phyloP scores from a whole-genome alignment of 495 filamentous ascomycete species.

The Penicillium psychrofluorescens region DNA sequence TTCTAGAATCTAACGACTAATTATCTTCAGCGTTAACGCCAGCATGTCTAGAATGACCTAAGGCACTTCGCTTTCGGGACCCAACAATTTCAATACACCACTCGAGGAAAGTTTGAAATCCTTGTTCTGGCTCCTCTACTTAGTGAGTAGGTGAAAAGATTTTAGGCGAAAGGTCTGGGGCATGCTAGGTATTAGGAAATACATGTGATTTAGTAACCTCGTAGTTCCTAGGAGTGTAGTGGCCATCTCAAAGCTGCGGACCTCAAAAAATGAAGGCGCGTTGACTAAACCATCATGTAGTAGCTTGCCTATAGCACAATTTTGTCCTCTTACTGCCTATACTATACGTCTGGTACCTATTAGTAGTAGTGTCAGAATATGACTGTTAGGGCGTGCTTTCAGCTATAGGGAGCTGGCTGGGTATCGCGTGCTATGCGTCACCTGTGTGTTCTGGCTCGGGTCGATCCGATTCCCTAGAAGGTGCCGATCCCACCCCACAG shows the following conservation, averaged over 20 bases:
- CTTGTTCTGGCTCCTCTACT: background rate
- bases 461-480: background rate
- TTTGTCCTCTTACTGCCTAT: no score
- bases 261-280: background rate
- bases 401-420: background rate
- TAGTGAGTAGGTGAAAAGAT: constrained; percentile 3
- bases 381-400: no score
- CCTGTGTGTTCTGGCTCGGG: background rate
- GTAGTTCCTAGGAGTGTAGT: constrained; percentile 1
- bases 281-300: no score
- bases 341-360: no score
- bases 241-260: constrained; percentile 2
- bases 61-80: no score
- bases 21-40: no score
- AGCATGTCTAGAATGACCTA: no score
- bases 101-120: no score
- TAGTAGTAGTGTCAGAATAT: no score
- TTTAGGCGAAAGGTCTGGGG: constrained; percentile 6
- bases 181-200: constrained; percentile 7
- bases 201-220: constrained; percentile 1
- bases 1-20: no score
- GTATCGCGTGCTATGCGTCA: constrained; percentile 1
- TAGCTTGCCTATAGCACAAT: no score
- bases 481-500: background rate
- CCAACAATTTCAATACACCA: no score